Conservation (phyloP, 1,284 basidiomycete genomes). For the Pseudozyma thailandica region DNA sequence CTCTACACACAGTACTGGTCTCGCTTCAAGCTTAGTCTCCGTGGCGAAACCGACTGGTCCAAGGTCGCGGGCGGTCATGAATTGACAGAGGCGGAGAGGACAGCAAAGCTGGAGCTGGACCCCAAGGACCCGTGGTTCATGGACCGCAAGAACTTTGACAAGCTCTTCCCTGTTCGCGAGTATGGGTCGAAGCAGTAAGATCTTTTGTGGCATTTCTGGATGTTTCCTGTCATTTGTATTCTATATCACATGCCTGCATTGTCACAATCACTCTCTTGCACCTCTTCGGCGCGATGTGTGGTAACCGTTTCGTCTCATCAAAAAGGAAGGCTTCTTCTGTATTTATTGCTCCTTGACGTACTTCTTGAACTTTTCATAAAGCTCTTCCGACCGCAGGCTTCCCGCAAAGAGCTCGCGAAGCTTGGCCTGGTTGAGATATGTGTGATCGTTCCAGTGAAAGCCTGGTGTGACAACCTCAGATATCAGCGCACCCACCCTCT, state of each 20-base stretch:
- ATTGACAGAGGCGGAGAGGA: slow-evolving; percentile 15
- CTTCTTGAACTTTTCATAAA: slow-evolving; percentile 27
- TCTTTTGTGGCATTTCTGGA: background rate
- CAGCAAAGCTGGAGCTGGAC: slow-evolving; percentile 22
- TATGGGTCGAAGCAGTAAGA: slow-evolving; percentile 8
- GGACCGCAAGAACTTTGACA: slow-evolving; percentile 49
- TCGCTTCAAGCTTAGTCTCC: slow-evolving; percentile 42
- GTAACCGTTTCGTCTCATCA: too few species aligned
- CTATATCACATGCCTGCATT: background rate
- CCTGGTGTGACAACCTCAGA: slow-evolving; percentile 53
- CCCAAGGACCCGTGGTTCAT: slow-evolving; percentile 54
- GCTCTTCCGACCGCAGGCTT: slow-evolving; percentile 21
- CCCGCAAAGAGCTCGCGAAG: slow-evolving; percentile 35
- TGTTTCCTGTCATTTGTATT: slow-evolving; percentile 16
- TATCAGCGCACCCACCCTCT: slow-evolving; percentile 41
- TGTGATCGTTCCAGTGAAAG: slow-evolving; percentile 53
- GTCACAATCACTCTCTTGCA: background rate
- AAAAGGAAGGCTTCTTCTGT: background rate
- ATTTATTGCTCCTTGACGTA: slow-evolving; percentile 43
- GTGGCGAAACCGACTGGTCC: slow-evolving; percentile 45
- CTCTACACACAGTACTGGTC: slow-evolving; percentile 47
- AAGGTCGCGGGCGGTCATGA: slow-evolving; percentile 12
- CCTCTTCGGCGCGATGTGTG: too few species aligned
- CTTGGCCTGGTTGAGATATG: slow-evolving; percentile 37
- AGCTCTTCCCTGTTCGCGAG: slow-evolving; percentile 34